Percentiles rank a stretch among this genome's conserved stretches.
Evolutionary conservation across 169 alveolate genomes (phyloP).

Genomic region (Plasmodium cynomolgi): DNA sequence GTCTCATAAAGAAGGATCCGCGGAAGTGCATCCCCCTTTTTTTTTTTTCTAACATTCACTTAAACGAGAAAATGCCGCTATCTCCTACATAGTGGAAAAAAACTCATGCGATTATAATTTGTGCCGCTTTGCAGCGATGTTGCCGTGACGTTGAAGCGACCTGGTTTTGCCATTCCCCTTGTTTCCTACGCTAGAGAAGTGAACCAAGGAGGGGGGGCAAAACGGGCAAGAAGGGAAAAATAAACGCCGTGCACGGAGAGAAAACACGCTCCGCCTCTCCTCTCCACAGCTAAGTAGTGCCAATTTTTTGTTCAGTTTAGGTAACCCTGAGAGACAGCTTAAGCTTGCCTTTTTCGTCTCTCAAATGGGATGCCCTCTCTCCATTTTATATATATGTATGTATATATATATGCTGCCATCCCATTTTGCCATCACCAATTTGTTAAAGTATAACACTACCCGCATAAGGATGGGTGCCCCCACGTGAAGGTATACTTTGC

Average conservation of each 20-base stretch:
- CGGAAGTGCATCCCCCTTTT: background rate
- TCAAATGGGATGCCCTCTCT: background rate
- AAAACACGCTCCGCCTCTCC: background rate
- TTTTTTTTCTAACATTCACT: background rate
- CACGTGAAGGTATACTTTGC: background rate
- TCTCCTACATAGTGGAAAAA: background rate
- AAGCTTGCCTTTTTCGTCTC: background rate
- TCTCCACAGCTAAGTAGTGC: background rate
- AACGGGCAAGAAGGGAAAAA: background rate
- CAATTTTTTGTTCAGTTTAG: background rate
- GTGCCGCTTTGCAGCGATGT: background rate
- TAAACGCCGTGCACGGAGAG: background rate
- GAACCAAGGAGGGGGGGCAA: background rate
- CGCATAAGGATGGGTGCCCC: background rate
- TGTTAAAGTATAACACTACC: background rate
- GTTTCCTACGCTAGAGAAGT: background rate
- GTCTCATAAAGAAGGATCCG: background rate
- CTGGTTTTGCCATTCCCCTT: background rate
- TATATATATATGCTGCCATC: background rate
- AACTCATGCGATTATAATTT: background rate
- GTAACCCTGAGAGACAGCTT: background rate
- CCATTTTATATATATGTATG: no score
- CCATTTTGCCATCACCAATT: background rate
- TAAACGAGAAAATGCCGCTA: background rate
- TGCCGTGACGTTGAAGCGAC: background rate